Conservation (phyloP, 352 stramenopile species). For the Phytophthora vignae region DNA sequence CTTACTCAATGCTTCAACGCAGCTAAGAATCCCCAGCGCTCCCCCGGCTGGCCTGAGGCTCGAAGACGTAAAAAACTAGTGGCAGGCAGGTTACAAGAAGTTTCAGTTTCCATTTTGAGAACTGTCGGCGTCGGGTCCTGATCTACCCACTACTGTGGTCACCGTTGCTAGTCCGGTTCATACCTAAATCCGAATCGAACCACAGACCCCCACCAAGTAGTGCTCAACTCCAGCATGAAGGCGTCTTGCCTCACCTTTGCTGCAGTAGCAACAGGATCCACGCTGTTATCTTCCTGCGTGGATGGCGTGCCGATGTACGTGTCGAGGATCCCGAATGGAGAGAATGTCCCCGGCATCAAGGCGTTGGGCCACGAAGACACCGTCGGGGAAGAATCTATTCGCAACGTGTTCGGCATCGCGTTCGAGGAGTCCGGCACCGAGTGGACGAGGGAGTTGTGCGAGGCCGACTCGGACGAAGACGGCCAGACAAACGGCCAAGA, state of each 20-base stretch:
- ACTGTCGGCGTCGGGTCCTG: conserved; percentile 20
- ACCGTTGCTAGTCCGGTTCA: not conserved
- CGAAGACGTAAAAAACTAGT: not conserved
- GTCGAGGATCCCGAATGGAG: conserved; percentile 36
- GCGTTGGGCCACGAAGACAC: conserved; percentile 46
- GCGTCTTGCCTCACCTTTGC: not conserved
- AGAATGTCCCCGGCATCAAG: conserved; percentile 35
- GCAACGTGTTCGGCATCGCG: conserved; percentile 59
- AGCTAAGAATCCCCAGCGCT: too few relatives aligned
- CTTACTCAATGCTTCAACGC: too few relatives aligned
- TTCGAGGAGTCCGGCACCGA: conserved; percentile 38
- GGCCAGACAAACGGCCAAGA: conserved; percentile 87
- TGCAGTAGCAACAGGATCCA: not conserved
- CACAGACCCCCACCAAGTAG: not conserved
- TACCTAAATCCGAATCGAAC: not conserved
- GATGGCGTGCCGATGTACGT: conserved; percentile 29
- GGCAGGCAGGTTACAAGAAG: not conserved
- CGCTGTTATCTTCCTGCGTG: not conserved
- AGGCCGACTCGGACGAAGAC: conserved; percentile 80
- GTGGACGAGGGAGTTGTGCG: conserved; percentile 58
- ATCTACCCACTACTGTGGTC: not conserved
- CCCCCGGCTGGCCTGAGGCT: not conserved
- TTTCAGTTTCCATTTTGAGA: conserved; percentile 26
- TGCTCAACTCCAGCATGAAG: conserved; percentile 14
- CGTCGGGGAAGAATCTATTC: conserved; percentile 19